phyloP scores from a whole-genome alignment of 2,329 filamentous ascomycete species.

The Colletotrichum spinosum region DNA sequence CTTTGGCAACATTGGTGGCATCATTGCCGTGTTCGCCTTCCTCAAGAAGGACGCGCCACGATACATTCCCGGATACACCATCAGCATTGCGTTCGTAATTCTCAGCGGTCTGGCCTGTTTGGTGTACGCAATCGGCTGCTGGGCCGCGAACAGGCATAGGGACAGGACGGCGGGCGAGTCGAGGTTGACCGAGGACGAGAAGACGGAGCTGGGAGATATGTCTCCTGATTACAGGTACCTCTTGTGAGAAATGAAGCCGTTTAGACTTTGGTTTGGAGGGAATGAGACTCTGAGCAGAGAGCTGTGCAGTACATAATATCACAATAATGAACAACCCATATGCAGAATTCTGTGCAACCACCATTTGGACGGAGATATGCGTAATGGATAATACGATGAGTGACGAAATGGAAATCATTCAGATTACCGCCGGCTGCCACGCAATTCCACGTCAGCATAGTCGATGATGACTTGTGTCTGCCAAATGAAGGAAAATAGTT shows the following conservation, averaged over 20 bases:
- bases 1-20: conserved; percentile 84
- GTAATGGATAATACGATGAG: too few relatives aligned
- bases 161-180: conserved; percentile 59
- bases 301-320: too few relatives aligned
- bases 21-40: conserved; percentile 80
- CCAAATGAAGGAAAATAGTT: too few relatives aligned
- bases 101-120: conserved; percentile 72
- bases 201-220: conserved; percentile 69
- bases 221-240: conserved; percentile 71
- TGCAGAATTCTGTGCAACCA: too few relatives aligned
- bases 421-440: too few relatives aligned
- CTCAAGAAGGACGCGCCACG: conserved; percentile 73
- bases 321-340: too few relatives aligned
- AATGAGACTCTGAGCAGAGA: too few relatives aligned
- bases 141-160: conserved; percentile 70
- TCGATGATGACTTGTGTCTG: too few relatives aligned
- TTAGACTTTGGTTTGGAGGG: too few relatives aligned
- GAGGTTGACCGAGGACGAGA: conserved; percentile 69
- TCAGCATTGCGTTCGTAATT: conserved; percentile 79
- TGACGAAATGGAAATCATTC: too few relatives aligned
- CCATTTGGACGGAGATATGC: too few relatives aligned
- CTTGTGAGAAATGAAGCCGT: conserved; percentile 47
- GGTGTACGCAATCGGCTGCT: conserved; percentile 70
- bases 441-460: too few relatives aligned
- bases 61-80: conserved; percentile 80